phyloP scores from a whole-genome alignment of 2,329 filamentous ascomycete species.

The Aspergillus japonicus region DNA sequence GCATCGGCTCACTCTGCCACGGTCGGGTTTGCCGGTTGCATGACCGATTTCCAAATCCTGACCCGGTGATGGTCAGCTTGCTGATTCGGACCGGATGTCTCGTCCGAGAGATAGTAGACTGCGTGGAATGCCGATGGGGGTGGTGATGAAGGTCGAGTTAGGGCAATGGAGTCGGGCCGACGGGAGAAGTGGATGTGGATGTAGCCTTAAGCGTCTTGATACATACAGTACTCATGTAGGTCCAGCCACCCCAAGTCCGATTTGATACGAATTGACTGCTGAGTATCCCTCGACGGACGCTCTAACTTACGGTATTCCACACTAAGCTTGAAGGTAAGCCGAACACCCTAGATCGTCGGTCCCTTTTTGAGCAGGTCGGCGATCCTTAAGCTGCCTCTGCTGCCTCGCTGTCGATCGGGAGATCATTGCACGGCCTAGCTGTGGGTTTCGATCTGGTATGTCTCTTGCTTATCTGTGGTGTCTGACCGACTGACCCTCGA shows the following conservation, averaged over 20 bases:
- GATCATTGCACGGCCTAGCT: not conserved
- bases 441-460: not conserved
- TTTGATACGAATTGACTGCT: no score
- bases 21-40: not conserved
- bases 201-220: no score
- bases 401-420: not conserved
- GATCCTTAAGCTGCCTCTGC: not conserved
- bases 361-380: not conserved
- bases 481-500: no score
- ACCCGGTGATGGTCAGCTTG: not conserved
- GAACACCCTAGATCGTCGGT: not conserved
- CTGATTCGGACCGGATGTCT: not conserved
- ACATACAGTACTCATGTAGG: not conserved
- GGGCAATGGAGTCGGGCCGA: not conserved
- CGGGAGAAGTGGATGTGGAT: not conserved
- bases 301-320: no score
- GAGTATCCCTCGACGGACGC: no score
- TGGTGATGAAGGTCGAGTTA: not conserved
- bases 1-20: not conserved
- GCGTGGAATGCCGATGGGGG: not conserved
- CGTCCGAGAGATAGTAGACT: not conserved
- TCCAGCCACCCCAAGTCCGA: not conserved
- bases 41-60: not conserved
- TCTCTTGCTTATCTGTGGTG: not conserved
- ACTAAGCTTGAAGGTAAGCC: not conserved